Evolutionary conservation across 2,329 filamentous ascomycete species (phyloP).

Genomic region (Rutstroemia sp.): DNA sequence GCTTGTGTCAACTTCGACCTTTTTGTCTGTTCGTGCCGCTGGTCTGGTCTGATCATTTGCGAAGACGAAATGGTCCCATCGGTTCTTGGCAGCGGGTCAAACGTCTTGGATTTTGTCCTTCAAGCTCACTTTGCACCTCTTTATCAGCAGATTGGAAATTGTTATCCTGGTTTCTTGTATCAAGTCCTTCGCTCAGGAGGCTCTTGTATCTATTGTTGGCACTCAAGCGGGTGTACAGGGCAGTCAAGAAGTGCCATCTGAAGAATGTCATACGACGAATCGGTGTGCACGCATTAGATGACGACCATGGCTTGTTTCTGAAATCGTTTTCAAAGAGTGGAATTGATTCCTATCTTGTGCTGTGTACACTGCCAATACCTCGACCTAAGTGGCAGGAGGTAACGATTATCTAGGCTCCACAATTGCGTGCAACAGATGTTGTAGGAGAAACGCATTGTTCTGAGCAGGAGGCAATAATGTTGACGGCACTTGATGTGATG

Average conservation of each 20-base stretch:
- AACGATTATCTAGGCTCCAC: neutral
- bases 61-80: neutral
- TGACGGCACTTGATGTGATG: neutral
- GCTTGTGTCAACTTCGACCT: neutral
- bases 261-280: neutral
- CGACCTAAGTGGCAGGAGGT: neutral
- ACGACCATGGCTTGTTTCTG: neutral
- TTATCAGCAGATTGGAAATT: neutral
- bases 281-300: neutral
- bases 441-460: neutral
- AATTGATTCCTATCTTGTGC: neutral
- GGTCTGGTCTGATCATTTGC: neutral
- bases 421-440: neutral
- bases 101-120: neutral
- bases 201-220: neutral
- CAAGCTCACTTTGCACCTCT: neutral
- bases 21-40: neutral
- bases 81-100: neutral
- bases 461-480: neutral
- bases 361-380: neutral
- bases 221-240: neutral
- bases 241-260: neutral
- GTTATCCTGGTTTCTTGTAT: no score
- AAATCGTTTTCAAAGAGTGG: neutral
- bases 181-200: no score